phyloP scores from a whole-genome alignment of 768 basidiomycete species.

The Lactarius tabidus region DNA sequence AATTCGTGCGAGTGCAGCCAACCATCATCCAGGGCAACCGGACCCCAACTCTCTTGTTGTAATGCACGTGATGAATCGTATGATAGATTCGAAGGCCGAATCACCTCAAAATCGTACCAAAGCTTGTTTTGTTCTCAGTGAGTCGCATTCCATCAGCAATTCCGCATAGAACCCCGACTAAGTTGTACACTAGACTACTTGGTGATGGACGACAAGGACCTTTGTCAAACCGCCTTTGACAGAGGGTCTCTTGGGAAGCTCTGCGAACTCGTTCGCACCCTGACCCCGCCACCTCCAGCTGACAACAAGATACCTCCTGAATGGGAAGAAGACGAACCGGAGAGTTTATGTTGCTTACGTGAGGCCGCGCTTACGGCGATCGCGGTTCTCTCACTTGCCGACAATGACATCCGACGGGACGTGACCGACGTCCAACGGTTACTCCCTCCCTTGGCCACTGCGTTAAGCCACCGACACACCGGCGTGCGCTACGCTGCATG shows the following conservation, averaged over 20 bases:
- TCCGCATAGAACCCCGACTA: not conserved
- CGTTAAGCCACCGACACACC: constrained; percentile 56
- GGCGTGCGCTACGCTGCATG: constrained; percentile 85
- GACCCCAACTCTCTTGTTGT: constrained; percentile 54
- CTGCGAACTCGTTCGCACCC: constrained; percentile 45
- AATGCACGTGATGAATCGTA: constrained; percentile 65
- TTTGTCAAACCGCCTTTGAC: constrained; percentile 69
- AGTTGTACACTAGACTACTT: constrained; percentile 48
- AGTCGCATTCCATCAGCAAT: constrained; percentile 28
- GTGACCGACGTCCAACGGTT: constrained; percentile 59
- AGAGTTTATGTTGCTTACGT: constrained; percentile 51
- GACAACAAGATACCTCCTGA: constrained; percentile 39
- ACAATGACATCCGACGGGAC: constrained; percentile 65
- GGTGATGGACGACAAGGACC: constrained; percentile 61
- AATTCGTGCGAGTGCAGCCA: constrained; percentile 46
- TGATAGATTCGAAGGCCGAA: constrained; percentile 46
- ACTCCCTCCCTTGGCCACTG: constrained; percentile 49
- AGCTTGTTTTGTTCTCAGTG: constrained; percentile 76
- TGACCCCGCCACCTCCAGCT: constrained; percentile 43
- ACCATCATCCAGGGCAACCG: constrained; percentile 29
- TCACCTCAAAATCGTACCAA: constrained; percentile 47
- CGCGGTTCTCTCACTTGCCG: constrained; percentile 67
- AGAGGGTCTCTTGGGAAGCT: constrained; percentile 60
- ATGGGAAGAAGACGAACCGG: constrained; percentile 70
- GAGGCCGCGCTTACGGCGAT: constrained; percentile 75